phyloP scores from a whole-genome alignment of 2,329 filamentous ascomycete genomes.

The Penicillium sp. region DNA sequence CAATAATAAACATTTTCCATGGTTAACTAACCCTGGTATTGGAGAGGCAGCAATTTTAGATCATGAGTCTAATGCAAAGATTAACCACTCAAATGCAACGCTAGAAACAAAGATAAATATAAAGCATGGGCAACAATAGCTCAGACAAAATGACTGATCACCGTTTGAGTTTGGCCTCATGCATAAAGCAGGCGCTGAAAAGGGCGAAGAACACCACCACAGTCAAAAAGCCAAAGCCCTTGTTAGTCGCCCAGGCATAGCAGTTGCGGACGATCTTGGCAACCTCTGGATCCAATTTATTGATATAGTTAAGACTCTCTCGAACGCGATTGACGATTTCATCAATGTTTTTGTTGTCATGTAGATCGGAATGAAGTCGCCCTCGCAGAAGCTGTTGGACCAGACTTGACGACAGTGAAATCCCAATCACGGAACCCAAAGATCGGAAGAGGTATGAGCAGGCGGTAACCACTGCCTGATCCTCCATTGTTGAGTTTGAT shows the following conservation, averaged over 20 bases:
- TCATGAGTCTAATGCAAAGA: not conserved
- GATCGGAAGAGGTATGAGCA: constrained; percentile 80
- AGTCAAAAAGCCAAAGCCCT: constrained; percentile 53
- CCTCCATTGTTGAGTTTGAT: constrained; percentile 65
- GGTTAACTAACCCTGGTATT: not conserved
- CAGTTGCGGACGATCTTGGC: constrained; percentile 63
- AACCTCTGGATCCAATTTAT: constrained; percentile 60
- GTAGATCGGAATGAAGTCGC: constrained; percentile 55
- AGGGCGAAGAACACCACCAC: constrained; percentile 52
- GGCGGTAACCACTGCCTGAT: constrained; percentile 74
- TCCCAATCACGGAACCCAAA: constrained; percentile 64
- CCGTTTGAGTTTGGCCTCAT: constrained; percentile 55
- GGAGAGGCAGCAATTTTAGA: not conserved
- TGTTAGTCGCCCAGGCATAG: constrained; percentile 61
- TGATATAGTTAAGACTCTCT: constrained; percentile 69
- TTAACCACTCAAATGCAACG: not conserved
- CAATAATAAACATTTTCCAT: not conserved
- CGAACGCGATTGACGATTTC: constrained; percentile 69
- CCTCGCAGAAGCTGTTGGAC: constrained; percentile 68
- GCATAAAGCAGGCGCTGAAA: constrained; percentile 52
- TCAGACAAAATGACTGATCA: constrained; percentile 6
- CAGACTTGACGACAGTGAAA: constrained; percentile 70
- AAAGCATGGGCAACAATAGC: not conserved
- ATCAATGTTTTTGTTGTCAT: constrained; percentile 59
- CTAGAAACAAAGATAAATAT: not conserved